These are phyloP conservation scores for Podosphaera aphanis DNA, from an alignment of 2,329 filamentous ascomycete species.

Conservation along the genomic window DNA sequence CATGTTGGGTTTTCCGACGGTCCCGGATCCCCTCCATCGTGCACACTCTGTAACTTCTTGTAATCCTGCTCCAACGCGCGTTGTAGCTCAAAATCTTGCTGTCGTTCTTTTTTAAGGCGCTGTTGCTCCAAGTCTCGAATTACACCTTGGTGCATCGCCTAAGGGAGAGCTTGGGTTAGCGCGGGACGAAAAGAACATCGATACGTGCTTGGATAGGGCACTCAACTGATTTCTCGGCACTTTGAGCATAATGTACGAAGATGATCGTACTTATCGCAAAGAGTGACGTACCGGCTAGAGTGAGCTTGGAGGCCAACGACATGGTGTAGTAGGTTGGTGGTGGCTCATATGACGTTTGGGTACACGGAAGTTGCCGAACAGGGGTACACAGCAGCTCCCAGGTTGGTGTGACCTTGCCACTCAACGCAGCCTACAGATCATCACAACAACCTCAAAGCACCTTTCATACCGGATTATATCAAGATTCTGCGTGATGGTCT, in stretches of 20 bases:
- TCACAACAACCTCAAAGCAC: background rate
- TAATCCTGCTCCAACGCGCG: conserved; percentile 68
- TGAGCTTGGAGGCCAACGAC: conserved; percentile 78
- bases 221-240: conserved; percentile 57
- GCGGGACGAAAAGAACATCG: background rate
- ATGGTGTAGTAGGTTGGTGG: conserved; percentile 24
- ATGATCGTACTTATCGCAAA: conserved; percentile 55
- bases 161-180: background rate
- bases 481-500: background rate
- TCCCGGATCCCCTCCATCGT: conserved; percentile 19
- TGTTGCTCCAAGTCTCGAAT: conserved; percentile 89
- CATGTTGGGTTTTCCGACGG: background rate
- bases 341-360: background rate
- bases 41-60: conserved; percentile 64
- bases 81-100: conserved; percentile 89
- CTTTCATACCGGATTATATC: background rate
- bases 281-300: conserved; percentile 53
- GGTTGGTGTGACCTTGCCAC: too few species aligned
- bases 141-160: conserved; percentile 93
- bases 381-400: conserved; percentile 3
- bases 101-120: conserved; percentile 67
- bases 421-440: too few species aligned
- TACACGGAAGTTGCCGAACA: conserved; percentile 9
- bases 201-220: background rate
- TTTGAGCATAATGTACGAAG: conserved; percentile 77